phyloP scores from a whole-genome alignment of 192 early-diverging fungal genomes.

The Linnemannia schmuckeri region DNA sequence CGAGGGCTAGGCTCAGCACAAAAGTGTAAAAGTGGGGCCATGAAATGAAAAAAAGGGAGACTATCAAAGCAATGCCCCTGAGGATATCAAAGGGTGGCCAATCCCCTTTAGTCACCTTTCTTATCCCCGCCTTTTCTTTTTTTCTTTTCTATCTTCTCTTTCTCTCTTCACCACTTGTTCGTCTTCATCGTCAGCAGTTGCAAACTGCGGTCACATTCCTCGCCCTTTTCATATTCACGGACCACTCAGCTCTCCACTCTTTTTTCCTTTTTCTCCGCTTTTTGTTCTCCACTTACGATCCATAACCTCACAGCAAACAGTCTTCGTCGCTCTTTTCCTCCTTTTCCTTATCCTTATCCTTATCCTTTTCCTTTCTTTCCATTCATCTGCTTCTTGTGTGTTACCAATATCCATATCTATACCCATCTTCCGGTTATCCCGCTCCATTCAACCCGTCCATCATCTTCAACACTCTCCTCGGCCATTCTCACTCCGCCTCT shows the following conservation, averaged over 20 bases:
- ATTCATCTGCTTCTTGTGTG: neutral
- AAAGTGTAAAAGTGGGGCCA: neutral
- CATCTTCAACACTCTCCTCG: neutral
- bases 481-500: neutral
- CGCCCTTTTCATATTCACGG: conserved; percentile 1
- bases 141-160: neutral
- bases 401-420: no score
- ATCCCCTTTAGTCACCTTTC: neutral
- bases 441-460: neutral
- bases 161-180: neutral
- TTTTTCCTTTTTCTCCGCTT: conserved; percentile 15
- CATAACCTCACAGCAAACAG: neutral
- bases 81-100: no score
- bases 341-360: neutral
- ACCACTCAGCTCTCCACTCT: neutral
- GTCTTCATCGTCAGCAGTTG: neutral
- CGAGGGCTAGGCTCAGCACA: neutral
- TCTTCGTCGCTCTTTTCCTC: neutral
- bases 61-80: neutral
- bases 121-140: conserved; percentile 3
- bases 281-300: neutral
- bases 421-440: neutral
- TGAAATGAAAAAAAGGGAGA: neutral
- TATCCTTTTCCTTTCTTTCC: neutral
- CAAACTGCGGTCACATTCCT: neutral